Conservation (phyloP, 495 filamentous ascomycete genomes). For the Lophium mytilinum region DNA sequence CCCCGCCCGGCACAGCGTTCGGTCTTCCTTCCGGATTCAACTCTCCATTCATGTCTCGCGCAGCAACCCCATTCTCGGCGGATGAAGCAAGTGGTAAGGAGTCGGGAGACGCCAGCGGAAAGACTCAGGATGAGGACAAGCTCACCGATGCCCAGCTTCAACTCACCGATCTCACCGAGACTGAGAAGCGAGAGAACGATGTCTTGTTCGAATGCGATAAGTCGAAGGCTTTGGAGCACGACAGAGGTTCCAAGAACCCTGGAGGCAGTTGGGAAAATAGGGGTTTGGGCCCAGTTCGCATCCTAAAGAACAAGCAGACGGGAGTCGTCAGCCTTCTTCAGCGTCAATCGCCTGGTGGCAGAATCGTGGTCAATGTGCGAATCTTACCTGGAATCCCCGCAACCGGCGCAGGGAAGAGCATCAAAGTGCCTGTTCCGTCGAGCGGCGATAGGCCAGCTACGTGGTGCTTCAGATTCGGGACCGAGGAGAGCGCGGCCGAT, state of each 20-base stretch:
- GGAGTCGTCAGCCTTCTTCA: slow-evolving; percentile 23
- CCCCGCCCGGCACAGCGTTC: not conserved
- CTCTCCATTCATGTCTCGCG: slow-evolving; percentile 14
- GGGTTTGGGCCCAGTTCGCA: slow-evolving; percentile 26
- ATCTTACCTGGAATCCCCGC: no score
- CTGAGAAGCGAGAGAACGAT: slow-evolving; percentile 17
- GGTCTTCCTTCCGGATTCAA: not conserved
- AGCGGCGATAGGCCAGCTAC: no score
- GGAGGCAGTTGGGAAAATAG: slow-evolving; percentile 12
- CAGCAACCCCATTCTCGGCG: slow-evolving; percentile 21
- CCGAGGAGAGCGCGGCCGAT: no score
- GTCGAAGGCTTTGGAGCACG: slow-evolving; percentile 20
- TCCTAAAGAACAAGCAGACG: slow-evolving; percentile 26
- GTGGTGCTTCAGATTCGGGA: no score
- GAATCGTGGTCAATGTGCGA: slow-evolving; percentile 15
- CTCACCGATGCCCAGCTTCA: slow-evolving; percentile 13
- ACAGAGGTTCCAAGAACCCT: not conserved
- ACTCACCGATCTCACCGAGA: slow-evolving; percentile 17
- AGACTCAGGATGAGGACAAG: slow-evolving; percentile 4
- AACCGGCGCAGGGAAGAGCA: no score
- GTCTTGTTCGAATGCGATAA: slow-evolving; percentile 19
- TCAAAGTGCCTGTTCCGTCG: no score
- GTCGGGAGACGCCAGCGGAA: not conserved
- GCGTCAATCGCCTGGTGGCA: slow-evolving; percentile 16
- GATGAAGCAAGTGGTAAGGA: slow-evolving; percentile 20